Conservation (phyloP, 345 rosid species). For the Jatropha curcas region DNA sequence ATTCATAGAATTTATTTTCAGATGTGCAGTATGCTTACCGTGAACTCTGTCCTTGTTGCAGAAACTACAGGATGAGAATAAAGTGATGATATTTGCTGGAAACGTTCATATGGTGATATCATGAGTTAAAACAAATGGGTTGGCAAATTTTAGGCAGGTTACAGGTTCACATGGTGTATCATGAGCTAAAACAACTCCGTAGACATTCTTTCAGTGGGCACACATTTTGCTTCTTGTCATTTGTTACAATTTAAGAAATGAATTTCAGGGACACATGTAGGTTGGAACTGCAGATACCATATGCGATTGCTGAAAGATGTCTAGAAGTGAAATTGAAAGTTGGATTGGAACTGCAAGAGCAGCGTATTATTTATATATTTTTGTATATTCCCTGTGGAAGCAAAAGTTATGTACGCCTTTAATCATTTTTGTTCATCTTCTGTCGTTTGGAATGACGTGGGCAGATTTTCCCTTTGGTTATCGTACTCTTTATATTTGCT, state of each 20-base stretch:
- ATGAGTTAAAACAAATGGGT: conserved; percentile 20
- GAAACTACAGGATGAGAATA: conserved; percentile 92
- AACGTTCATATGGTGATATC: conserved; percentile 69
- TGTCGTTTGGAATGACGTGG: too few relatives aligned
- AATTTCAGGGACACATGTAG: background rate
- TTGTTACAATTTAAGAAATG: background rate
- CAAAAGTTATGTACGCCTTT: too few relatives aligned
- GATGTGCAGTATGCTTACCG: conserved; percentile 4
- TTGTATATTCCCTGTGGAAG: too few relatives aligned
- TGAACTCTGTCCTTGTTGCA: conserved; percentile 35
- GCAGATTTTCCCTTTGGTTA: too few relatives aligned
- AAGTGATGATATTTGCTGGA: conserved; percentile 81
- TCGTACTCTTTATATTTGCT: too few relatives aligned
- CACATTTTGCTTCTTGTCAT: background rate
- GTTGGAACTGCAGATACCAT: background rate
- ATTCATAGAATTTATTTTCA: background rate
- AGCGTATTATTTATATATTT: too few relatives aligned
- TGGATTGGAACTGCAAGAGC: background rate
- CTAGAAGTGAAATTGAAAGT: background rate
- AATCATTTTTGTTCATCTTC: too few relatives aligned
- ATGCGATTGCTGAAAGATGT: background rate
- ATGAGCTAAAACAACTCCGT: too few relatives aligned
- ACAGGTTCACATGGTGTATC: too few relatives aligned
- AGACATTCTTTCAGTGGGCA: too few relatives aligned
- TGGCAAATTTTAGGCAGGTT: conserved; percentile 16